phyloP scores from a whole-genome alignment of 305 asterid species.

The Solanum chacoense region DNA sequence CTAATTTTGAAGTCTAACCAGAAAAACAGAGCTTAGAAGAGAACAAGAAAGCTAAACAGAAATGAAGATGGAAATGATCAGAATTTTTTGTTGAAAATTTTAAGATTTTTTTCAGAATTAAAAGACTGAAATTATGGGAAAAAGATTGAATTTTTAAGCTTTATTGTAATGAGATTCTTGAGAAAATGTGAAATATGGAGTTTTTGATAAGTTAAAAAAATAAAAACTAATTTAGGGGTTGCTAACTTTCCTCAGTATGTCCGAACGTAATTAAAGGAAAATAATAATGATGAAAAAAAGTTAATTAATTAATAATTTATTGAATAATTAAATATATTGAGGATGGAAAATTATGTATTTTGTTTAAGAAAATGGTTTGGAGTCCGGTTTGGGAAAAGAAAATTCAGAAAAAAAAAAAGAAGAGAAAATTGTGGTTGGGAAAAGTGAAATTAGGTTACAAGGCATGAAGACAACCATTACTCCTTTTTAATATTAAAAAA shows the following conservation, averaged over 20 bases:
- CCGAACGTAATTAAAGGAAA: constrained; percentile 28
- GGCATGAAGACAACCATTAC: constrained; percentile 77
- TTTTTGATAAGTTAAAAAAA: constrained; percentile 2
- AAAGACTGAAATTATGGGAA: not conserved
- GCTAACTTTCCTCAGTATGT: constrained; percentile 35
- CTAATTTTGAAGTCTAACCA: constrained; percentile 1
- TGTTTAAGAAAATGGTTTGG: constrained; percentile 70
- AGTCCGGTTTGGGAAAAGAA: constrained; percentile 40
- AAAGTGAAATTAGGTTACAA: constrained; percentile 96
- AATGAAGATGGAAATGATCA: constrained; percentile 5
- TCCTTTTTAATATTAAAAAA: constrained; percentile 1
- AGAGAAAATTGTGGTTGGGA: constrained; percentile 46
- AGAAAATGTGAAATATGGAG: not conserved
- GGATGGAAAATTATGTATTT: constrained; percentile 55
- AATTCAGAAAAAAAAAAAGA: not conserved
- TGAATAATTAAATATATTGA: constrained; percentile 37
- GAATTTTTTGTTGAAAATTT: not conserved
- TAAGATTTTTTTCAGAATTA: not conserved
- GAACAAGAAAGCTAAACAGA: not conserved
- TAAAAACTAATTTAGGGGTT: constrained; percentile 20
- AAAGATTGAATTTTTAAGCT: not conserved
- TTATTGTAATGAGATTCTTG: not conserved
- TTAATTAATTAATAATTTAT: constrained; percentile 8
- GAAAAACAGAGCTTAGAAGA: not conserved
- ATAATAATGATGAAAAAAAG: constrained; percentile 3